These are phyloP conservation scores for Fusarium compactum DNA, from an alignment of 2,329 filamentous ascomycete genomes.

Conservation along the genomic window DNA sequence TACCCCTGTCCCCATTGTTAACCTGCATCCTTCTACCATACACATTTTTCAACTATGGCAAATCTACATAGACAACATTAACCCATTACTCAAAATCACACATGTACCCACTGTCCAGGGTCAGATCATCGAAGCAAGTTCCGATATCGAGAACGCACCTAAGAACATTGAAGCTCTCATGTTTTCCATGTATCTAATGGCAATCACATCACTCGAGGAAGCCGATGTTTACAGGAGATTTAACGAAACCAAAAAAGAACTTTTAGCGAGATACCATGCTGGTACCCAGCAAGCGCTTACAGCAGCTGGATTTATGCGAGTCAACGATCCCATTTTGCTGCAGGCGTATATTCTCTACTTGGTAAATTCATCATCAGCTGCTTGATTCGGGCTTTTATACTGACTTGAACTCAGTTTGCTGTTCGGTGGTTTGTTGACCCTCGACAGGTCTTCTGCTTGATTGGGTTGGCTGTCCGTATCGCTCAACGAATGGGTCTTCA, in stretches of 20 bases:
- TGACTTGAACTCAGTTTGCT: constrained; percentile 49
- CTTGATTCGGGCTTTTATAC: background rate
- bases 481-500: constrained; percentile 78
- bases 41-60: constrained; percentile 77
- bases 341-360: constrained; percentile 77
- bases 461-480: constrained; percentile 75
- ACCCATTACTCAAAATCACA: constrained; percentile 75
- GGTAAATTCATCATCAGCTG: constrained; percentile 57
- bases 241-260: constrained; percentile 62
- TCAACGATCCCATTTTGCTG: constrained; percentile 72
- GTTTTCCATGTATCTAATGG: constrained; percentile 73
- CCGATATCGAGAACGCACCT: constrained; percentile 65
- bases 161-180: constrained; percentile 73
- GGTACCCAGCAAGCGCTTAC: constrained; percentile 74
- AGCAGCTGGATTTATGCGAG: constrained; percentile 75
- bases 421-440: constrained; percentile 71
- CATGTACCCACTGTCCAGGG: constrained; percentile 74
- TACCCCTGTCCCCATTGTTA: constrained; percentile 57
- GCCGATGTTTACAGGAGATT: constrained; percentile 67
- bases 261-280: constrained; percentile 66
- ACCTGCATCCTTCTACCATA: constrained; percentile 65
- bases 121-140: constrained; percentile 72
- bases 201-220: constrained; percentile 69
- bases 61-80: constrained; percentile 76
- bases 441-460: constrained; percentile 60